Evolutionary conservation across 2,329 filamentous ascomycete genomes (phyloP), one percentile per base, ranked within the genome.

Genomic region (Aspergillus spinulosporus): DNA sequence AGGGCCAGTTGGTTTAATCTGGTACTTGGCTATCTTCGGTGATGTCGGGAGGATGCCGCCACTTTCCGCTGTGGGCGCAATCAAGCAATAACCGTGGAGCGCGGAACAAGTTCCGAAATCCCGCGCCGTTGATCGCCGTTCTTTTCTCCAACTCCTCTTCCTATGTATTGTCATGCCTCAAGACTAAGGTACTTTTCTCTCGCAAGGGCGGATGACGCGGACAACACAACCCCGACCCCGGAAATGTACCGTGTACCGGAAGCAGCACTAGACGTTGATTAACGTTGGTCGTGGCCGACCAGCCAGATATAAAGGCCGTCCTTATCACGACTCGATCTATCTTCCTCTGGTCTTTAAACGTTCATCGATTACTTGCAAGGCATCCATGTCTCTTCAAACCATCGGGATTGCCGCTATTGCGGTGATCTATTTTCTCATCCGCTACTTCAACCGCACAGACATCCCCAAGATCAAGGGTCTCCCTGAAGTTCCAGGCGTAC

Each of bases 401-500:
- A 43, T 70, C 14, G 65, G 61, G 11, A 51, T 77, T 51, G 67
- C 70, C 57, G 64, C 70, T 0, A 57, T 76, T 11, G 67, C 72
- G 50, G 67, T 72, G 26, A 66, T 66, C 1, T 77, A 74, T 61
- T 68, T 78, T 21, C 47, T 77, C 37, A 68, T 77, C 57, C 73
- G 73, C 46, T 76, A 75, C 52, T 63, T 77, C 32, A 78, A 77
- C 47, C 70, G 69, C 66, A 86, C 84, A 1, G 83, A 87, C 60
- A 72, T 78, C 0, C 80, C 84, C 4, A 84, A 83, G 64, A 85
- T 87, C 68, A 85, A 86, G 63, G 79, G 79, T 4, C 71, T 87
- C 0, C 83, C 84, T 1, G 83, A 87, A 62, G 79, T 86, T 42
- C 84, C 84, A 0, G 84, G 84, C 0, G 68, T 86, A 3, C 84